A percentile compares a stretch with the other conserved stretches of the same genome.
These are phyloP conservation scores for Phytophthora sp. DNA, from an alignment of 352 stramenopile genomes.

Conservation along the genomic window DNA sequence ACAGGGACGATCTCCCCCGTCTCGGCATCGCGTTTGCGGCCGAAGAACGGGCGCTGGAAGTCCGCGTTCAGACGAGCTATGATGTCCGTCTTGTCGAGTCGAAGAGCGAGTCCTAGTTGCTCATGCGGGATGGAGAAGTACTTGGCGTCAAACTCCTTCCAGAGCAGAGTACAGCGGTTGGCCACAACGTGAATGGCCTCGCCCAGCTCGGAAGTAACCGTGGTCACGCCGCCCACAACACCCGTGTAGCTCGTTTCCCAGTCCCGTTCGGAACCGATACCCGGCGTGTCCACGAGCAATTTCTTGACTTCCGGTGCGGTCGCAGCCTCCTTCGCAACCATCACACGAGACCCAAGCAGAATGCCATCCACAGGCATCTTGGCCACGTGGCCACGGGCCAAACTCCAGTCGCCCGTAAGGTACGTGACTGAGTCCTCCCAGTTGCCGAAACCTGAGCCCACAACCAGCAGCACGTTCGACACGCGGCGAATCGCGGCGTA, in stretches of 20 bases:
- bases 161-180: constrained; percentile 77
- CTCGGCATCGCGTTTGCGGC: constrained; percentile 50
- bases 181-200: constrained; percentile 89
- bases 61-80: constrained; percentile 83
- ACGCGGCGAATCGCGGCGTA: constrained; percentile 82
- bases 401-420: constrained; percentile 85
- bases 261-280: constrained; percentile 70
- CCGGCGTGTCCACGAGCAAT: constrained; percentile 79
- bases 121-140: constrained; percentile 84
- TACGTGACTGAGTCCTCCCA: constrained; percentile 83
- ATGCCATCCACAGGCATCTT: constrained; percentile 88
- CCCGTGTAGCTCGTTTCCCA: constrained; percentile 86
- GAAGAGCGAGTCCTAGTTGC: constrained; percentile 69
- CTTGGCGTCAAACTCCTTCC: constrained; percentile 87
- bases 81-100: constrained; percentile 77
- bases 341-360: constrained; percentile 81
- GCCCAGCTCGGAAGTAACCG: constrained; percentile 84
- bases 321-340: constrained; percentile 89
- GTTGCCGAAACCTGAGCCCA: constrained; percentile 89
- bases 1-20: constrained; percentile 43
- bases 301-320: constrained; percentile 86
- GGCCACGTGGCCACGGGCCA: constrained; percentile 46
- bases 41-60: constrained; percentile 92
- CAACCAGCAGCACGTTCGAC: constrained; percentile 84
- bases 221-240: constrained; percentile 74